phyloP scores from a whole-genome alignment of 2,329 filamentous ascomycete genomes.

The Cladosporium sp. region DNA sequence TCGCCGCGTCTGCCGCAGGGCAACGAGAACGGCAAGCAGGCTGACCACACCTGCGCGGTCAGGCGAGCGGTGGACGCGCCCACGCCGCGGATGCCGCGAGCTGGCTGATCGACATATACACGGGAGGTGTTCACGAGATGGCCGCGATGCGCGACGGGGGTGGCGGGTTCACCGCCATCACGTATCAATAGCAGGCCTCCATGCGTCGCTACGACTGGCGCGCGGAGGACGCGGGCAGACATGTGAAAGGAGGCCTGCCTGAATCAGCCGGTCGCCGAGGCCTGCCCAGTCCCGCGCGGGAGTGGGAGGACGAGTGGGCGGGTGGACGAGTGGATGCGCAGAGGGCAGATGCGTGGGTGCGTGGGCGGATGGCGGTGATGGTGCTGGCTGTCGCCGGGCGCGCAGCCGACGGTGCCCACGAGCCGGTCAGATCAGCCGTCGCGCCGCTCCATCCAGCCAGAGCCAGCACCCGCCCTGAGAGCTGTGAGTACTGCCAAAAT shows the following conservation, averaged over 20 bases:
- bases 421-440: not conserved
- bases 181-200: not conserved
- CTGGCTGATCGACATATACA: not conserved
- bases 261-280: not conserved
- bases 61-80: not conserved
- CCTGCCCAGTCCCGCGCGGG: not conserved
- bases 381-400: too few species aligned
- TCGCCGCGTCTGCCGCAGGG: not conserved
- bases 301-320: not conserved
- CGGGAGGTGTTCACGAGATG: not conserved
- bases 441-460: not conserved
- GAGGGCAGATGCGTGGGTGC: not conserved
- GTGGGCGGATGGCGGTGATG: too few species aligned
- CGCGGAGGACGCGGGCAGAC: not conserved
- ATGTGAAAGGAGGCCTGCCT: not conserved
- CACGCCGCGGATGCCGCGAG: not conserved
- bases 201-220: not conserved
- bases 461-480: too few species aligned
- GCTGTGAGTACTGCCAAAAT: not conserved
- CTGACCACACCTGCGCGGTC: constrained; percentile 10
- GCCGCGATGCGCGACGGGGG: not conserved
- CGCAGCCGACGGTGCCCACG: too few species aligned
- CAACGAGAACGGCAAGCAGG: not conserved
- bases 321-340: too few species aligned
- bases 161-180: not conserved